Evolutionary conservation across 345 rosid genomes (phyloP).

Genomic region (Brassica carinata): DNA sequence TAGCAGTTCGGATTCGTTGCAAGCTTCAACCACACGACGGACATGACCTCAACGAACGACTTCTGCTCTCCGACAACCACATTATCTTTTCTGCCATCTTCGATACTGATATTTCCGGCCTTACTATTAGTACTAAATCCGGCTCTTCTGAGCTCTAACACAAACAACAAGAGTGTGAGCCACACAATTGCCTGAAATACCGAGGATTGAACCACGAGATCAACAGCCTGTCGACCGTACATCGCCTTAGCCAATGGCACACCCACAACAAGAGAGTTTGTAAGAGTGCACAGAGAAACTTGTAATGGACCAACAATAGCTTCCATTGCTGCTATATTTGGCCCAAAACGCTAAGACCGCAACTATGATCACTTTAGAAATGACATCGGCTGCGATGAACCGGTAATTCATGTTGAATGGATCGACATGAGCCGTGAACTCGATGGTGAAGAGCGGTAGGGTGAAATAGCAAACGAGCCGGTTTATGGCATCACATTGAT

Average conservation of each 20-base stretch:
- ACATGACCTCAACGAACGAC: constrained; percentile 54
- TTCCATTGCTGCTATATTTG: constrained; percentile 61
- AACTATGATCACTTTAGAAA: constrained; percentile 67
- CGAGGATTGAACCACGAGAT: constrained; percentile 72
- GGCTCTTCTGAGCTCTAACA: constrained; percentile 63
- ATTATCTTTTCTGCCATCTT: constrained; percentile 19
- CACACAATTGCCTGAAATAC: constrained; percentile 74
- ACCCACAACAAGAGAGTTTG: constrained; percentile 74
- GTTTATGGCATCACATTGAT: constrained; percentile 81
- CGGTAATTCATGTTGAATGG: constrained; percentile 75
- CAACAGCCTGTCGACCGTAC: constrained; percentile 74
- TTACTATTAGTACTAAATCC: constrained; percentile 19
- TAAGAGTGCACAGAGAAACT: constrained; percentile 64
- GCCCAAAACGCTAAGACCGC: constrained; percentile 64
- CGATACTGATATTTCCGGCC: constrained; percentile 21
- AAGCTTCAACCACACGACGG: constrained; percentile 58
- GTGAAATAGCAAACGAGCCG: constrained; percentile 80
- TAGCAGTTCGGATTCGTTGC: constrained; percentile 69
- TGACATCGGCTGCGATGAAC: constrained; percentile 62
- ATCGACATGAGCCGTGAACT: constrained; percentile 70
- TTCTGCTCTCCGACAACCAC: constrained; percentile 19
- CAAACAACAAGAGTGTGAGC: constrained; percentile 70
- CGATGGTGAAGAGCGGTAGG: constrained; percentile 72
- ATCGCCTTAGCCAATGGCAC: constrained; percentile 69
- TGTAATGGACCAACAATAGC: constrained; percentile 81